These are phyloP conservation scores for Boletus reticulatus DNA, from an alignment of 768 basidiomycete genomes.

Conservation along the genomic window DNA sequence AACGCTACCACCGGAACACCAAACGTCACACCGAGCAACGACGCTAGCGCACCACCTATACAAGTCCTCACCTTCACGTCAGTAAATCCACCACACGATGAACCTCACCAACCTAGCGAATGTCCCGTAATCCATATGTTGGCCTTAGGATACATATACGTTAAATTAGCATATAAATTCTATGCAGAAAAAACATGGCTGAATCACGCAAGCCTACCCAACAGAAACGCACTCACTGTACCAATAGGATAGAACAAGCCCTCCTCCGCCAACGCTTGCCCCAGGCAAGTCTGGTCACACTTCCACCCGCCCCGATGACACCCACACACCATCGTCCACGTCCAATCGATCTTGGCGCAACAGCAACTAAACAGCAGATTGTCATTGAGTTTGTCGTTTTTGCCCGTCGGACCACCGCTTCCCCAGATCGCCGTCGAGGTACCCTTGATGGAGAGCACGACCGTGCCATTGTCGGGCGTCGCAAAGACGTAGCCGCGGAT, in stretches of 20 bases:
- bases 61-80: constrained; percentile 20
- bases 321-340: constrained; percentile 92
- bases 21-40: constrained; percentile 84
- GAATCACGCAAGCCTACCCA: not conserved
- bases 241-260: constrained; percentile 89
- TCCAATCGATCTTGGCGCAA: constrained; percentile 89
- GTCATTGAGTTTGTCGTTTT: constrained; percentile 93
- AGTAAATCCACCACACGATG: constrained; percentile 4
- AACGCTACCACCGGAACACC: constrained; percentile 86
- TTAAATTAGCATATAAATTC: constrained; percentile 94
- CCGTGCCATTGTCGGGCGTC: constrained; percentile 74
- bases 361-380: constrained; percentile 93
- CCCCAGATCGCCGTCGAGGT: constrained; percentile 79
- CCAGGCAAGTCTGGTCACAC: constrained; percentile 80
- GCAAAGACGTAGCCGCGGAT: constrained; percentile 92
- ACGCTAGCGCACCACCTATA: constrained; percentile 63
- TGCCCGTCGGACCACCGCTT: constrained; percentile 77
- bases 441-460: constrained; percentile 91
- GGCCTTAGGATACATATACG: constrained; percentile 87
- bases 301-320: constrained; percentile 80
- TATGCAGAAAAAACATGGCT: constrained; percentile 29
- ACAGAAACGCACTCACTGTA: constrained; percentile 52
- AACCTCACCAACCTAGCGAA: constrained; percentile 54
- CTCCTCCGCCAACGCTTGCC: constrained; percentile 70
- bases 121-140: constrained; percentile 88